These are phyloP conservation scores for Colletotrichum godetiae DNA, from an alignment of 2,329 filamentous ascomycete genomes.

Conservation along the genomic window DNA sequence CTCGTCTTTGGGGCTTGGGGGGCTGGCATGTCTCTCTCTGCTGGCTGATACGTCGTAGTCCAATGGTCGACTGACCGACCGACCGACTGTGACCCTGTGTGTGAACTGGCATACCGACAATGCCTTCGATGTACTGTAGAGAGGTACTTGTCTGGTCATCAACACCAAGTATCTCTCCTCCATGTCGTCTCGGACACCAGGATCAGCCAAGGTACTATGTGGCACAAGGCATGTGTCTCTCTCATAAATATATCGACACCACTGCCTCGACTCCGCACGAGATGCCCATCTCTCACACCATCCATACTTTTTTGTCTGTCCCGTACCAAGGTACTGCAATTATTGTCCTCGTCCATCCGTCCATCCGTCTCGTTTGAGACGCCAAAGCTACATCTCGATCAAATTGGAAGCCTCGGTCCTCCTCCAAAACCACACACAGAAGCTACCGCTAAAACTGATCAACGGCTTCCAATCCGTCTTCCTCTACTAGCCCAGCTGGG, in stretches of 20 bases:
- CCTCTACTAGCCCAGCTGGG: constrained; percentile 15
- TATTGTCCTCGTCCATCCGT: neutral
- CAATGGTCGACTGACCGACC: constrained; percentile 7
- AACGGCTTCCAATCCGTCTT: constrained; percentile 20
- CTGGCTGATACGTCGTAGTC: neutral
- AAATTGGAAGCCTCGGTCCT: constrained; percentile 7
- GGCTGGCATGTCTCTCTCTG: neutral
- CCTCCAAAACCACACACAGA: neutral
- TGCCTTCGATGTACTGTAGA: neutral
- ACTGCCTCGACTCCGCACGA: constrained; percentile 14
- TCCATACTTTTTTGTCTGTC: neutral
- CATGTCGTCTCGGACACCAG: constrained; percentile 7
- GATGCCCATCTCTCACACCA: neutral
- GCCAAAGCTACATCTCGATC: constrained; percentile 1
- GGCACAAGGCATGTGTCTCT: constrained; percentile 13
- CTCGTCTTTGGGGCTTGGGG: neutral
- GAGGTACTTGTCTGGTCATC: constrained; percentile 14
- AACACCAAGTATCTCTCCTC: constrained; percentile 13
- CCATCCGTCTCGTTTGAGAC: neutral
- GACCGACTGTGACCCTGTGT: constrained; percentile 7
- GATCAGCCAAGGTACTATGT: constrained; percentile 7
- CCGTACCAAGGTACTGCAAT: neutral
- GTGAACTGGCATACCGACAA: constrained; percentile 3
- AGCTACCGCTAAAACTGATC: constrained; percentile 10
- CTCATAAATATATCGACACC: constrained; percentile 32